Evolutionary conservation across 2,329 filamentous ascomycete genomes (phyloP).

Genomic region (Diaporthe batatas): DNA sequence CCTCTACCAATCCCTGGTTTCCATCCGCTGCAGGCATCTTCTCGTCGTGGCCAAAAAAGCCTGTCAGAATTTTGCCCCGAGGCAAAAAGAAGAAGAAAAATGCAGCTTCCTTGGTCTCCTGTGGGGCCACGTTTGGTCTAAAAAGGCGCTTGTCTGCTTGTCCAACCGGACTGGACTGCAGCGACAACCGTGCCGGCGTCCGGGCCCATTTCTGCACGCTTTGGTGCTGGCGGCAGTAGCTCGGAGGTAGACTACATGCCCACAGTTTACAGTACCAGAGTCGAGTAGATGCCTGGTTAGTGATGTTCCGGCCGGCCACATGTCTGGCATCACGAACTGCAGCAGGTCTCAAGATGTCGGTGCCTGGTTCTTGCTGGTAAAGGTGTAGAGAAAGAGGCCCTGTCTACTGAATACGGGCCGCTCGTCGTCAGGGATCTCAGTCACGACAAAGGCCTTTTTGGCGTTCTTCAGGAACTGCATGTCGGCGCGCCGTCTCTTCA

Average conservation of each 20-base stretch:
- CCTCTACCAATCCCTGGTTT: background rate
- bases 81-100: background rate
- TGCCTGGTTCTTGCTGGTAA: conserved; percentile 56
- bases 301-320: background rate
- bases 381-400: conserved; percentile 72
- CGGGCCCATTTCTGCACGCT: conserved; percentile 1
- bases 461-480: conserved; percentile 80
- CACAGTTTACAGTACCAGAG: background rate
- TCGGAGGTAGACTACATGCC: no score
- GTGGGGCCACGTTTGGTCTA: conserved; percentile 8
- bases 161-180: conserved; percentile 8
- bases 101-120: background rate
- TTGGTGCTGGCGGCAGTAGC: background rate
- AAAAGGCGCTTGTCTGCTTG: background rate
- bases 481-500: conserved; percentile 87
- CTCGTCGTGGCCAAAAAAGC: background rate
- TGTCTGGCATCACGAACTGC: background rate
- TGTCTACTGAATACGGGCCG: conserved; percentile 68
- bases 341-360: conserved; percentile 6
- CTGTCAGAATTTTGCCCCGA: background rate
- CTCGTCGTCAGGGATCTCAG: conserved; percentile 73
- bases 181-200: background rate
- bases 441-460: conserved; percentile 74
- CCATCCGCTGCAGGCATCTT: background rate
- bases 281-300: background rate